Percentiles rank a stretch among this genome's conserved stretches.
These are phyloP conservation scores for Malus orientalis DNA, from an alignment of 306 rosid species.

Conservation along the genomic window DNA sequence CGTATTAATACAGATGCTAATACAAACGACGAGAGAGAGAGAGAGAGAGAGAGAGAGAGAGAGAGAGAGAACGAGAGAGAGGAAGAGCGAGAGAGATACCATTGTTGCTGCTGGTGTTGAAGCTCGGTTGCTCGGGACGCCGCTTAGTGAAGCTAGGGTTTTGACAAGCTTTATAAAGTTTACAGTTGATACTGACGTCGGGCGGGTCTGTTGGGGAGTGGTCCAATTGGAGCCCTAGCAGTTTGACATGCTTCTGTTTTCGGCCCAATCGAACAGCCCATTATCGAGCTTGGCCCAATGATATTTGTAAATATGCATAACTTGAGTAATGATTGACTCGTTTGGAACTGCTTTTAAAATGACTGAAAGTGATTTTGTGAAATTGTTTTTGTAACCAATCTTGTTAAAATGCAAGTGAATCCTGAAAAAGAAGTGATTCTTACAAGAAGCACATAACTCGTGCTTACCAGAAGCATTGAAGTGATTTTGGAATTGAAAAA, in stretches of 20 bases:
- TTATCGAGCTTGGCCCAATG: neutral
- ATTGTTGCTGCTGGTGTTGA: neutral
- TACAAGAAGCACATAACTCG: too few species aligned
- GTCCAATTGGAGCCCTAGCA: neutral
- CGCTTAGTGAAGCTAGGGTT: conserved; percentile 2
- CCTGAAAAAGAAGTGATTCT: too few species aligned
- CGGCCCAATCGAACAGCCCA: neutral
- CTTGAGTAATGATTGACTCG: too few species aligned
- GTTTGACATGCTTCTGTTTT: neutral
- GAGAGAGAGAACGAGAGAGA: neutral
- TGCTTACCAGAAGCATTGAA: too few species aligned
- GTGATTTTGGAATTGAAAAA: too few species aligned
- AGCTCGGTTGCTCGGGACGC: neutral
- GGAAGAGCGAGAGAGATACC: neutral
- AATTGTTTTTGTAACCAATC: too few species aligned
- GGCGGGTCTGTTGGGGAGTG: neutral
- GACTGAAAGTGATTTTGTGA: too few species aligned
- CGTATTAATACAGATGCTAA: neutral
- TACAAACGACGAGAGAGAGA: neutral
- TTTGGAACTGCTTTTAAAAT: too few species aligned
- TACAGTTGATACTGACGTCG: too few species aligned
- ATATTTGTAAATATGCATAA: too few species aligned
- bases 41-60: neutral
- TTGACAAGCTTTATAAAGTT: neutral
- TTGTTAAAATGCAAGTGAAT: too few species aligned